Percentiles rank a stretch among this genome's conserved stretches.
Conservation (phyloP, 2,329 filamentous ascomycete genomes). For the Cadophora gregata region DNA sequence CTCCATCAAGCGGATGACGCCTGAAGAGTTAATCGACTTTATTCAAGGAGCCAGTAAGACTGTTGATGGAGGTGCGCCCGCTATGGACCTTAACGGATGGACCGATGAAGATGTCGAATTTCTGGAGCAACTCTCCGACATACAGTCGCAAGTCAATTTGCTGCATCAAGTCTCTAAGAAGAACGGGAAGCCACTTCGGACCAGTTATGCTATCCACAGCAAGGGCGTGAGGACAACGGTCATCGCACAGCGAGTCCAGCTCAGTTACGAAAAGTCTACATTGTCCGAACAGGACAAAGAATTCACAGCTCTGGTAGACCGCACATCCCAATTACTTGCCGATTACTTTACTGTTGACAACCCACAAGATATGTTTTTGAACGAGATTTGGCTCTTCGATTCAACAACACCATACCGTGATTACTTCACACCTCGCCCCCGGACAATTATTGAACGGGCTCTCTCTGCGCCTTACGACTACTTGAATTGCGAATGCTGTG, state of each 20-base stretch:
- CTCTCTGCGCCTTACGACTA: constrained; percentile 78
- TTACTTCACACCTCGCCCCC: constrained; percentile 77
- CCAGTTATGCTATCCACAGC: constrained; percentile 75
- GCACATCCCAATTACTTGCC: constrained; percentile 57
- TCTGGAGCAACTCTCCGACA: constrained; percentile 29
- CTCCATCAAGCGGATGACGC: constrained; percentile 65
- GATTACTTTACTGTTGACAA: constrained; percentile 50
- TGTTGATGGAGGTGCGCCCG: constrained; percentile 33
- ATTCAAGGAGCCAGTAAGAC: constrained; percentile 50
- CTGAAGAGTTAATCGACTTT: constrained; percentile 53
- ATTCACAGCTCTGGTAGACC: constrained; percentile 70
- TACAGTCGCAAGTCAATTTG: constrained; percentile 54
- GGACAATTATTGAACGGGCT: constrained; percentile 72
- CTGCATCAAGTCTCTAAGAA: constrained; percentile 54
- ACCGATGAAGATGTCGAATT: constrained; percentile 39
- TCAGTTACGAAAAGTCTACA: constrained; percentile 75
- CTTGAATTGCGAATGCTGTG: constrained; percentile 74
- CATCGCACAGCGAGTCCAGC: constrained; percentile 79
- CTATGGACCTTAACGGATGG: constrained; percentile 40
- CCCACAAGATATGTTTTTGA: constrained; percentile 59
- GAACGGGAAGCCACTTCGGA: constrained; percentile 63
- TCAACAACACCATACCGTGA: constrained; percentile 71
- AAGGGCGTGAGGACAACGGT: constrained; percentile 77
- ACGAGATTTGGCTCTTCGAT: constrained; percentile 80
- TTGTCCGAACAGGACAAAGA: constrained; percentile 73